These are phyloP conservation scores for Penicillium crystallinum DNA, from an alignment of 495 filamentous ascomycete species.

Conservation along the genomic window DNA sequence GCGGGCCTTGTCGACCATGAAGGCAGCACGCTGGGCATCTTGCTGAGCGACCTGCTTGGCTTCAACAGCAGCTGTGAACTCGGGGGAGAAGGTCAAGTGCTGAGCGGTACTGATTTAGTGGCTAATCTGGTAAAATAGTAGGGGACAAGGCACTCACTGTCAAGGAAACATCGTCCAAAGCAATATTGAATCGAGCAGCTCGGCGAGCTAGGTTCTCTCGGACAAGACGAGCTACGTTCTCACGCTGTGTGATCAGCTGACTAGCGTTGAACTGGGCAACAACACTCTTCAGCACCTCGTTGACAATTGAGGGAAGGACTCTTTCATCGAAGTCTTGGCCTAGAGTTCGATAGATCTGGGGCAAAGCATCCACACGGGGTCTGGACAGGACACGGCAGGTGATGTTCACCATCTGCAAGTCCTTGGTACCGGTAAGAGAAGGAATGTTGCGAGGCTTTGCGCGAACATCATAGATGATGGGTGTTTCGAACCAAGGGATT, in stretches of 20 bases:
- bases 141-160: slow-evolving; percentile 58
- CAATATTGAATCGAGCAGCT: slow-evolving; percentile 93
- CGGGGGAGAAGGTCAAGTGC: slow-evolving; percentile 98
- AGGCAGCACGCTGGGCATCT: slow-evolving; percentile 94
- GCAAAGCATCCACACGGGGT: slow-evolving; percentile 80
- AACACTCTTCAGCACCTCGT: slow-evolving; percentile 97
- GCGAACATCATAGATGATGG: slow-evolving; percentile 94
- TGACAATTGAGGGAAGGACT: slow-evolving; percentile 94
- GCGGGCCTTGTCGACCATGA: slow-evolving; percentile 96
- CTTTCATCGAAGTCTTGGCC: slow-evolving; percentile 96
- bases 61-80: slow-evolving; percentile 98
- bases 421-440: slow-evolving; percentile 96
- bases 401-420: slow-evolving; percentile 99
- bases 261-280: slow-evolving; percentile 99
- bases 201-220: slow-evolving; percentile 86
- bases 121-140: neutral
- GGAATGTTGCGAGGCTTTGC: slow-evolving; percentile 95
- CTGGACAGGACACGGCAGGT: slow-evolving; percentile 98
- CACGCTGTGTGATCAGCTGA: slow-evolving; percentile 96
- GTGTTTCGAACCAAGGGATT: slow-evolving; percentile 96
- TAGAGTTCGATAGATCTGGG: slow-evolving; percentile 93
- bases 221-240: slow-evolving; percentile 88
- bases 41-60: slow-evolving; percentile 99
- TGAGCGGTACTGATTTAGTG: slow-evolving; percentile 33
- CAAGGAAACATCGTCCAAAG: slow-evolving; percentile 93